phyloP scores from a whole-genome alignment of 2,329 filamentous ascomycete genomes.

The Pseudogymnoascus sp. region DNA sequence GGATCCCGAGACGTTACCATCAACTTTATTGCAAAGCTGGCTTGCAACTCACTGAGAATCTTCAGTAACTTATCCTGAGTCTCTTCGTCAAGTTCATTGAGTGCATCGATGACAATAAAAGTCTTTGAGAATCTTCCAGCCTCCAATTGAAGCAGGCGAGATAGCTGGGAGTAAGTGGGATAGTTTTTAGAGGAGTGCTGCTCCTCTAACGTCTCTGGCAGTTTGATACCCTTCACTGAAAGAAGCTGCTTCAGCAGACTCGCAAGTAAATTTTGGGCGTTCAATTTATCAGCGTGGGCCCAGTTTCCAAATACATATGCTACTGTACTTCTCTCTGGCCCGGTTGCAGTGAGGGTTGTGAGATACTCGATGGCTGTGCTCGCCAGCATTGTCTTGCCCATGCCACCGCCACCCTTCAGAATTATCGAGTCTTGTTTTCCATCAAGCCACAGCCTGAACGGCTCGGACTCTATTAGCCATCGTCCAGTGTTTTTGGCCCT shows the following conservation, averaged over 20 bases:
- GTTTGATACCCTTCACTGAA: not conserved
- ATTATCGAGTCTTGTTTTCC: not conserved
- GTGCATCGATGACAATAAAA: not conserved
- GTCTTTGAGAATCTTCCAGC: not conserved
- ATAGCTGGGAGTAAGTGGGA: not conserved
- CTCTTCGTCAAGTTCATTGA: not conserved
- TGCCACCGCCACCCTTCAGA: not conserved
- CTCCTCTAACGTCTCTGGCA: not conserved
- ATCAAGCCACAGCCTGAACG: not conserved
- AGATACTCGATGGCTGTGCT: not conserved
- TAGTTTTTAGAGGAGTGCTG: not conserved
- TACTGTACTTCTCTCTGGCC: not conserved
- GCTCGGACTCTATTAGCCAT: not conserved
- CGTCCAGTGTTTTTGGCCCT: not conserved
- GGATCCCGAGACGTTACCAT: not conserved
- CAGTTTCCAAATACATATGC: not conserved
- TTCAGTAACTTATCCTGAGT: not conserved
- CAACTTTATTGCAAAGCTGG: not conserved
- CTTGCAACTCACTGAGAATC: not conserved
- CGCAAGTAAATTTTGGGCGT: not conserved
- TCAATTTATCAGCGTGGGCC: not conserved
- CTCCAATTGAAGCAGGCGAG: not conserved
- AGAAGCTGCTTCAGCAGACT: not conserved
- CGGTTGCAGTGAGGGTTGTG: not conserved
- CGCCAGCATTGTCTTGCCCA: slow-evolving; percentile 1